A percentile compares a stretch with the other conserved stretches of the same genome.
Evolutionary conservation across 257 asterid genomes (phyloP).

Genomic region (Hygrophila difformis): DNA sequence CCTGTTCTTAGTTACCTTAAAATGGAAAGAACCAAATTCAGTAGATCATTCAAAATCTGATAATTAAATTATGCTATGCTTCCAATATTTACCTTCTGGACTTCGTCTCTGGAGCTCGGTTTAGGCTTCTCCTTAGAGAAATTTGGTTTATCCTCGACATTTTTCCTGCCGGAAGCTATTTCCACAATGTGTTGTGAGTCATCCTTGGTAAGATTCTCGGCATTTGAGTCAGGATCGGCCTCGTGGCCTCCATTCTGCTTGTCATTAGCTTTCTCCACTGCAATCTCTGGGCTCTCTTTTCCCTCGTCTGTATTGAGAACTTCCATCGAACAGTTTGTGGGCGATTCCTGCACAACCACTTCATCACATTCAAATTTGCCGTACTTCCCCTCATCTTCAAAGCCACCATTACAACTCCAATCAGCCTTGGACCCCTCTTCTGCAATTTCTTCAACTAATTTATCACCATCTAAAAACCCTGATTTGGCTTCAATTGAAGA

Average conservation of each 20-base stretch:
- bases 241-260: slow-evolving; percentile 15
- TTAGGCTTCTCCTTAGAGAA: slow-evolving; percentile 26
- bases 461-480: slow-evolving; percentile 17
- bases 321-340: slow-evolving; percentile 6
- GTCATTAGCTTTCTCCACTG: slow-evolving; percentile 24
- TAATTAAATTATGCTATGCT: background rate
- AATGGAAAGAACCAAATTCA: slow-evolving; percentile 14
- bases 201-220: slow-evolving; percentile 19
- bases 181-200: slow-evolving; percentile 13
- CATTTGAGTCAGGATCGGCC: slow-evolving; percentile 23
- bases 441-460: slow-evolving; percentile 24
- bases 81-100: slow-evolving; percentile 47
- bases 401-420: background rate
- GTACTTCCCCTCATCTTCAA: slow-evolving; percentile 22
- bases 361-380: slow-evolving; percentile 11
- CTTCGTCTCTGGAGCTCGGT: slow-evolving; percentile 20
- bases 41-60: slow-evolving; percentile 4
- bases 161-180: slow-evolving; percentile 28
- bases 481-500: slow-evolving; percentile 15
- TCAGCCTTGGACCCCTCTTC: slow-evolving; percentile 15
- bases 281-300: slow-evolving; percentile 17
- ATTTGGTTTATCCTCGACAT: slow-evolving; percentile 19
- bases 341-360: slow-evolving; percentile 14
- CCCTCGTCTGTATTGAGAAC: slow-evolving; percentile 14
- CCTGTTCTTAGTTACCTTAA: slow-evolving; percentile 40